Evolutionary conservation across 2,329 filamentous ascomycete species (phyloP).

Genomic region (Ceratocystis papillata): DNA sequence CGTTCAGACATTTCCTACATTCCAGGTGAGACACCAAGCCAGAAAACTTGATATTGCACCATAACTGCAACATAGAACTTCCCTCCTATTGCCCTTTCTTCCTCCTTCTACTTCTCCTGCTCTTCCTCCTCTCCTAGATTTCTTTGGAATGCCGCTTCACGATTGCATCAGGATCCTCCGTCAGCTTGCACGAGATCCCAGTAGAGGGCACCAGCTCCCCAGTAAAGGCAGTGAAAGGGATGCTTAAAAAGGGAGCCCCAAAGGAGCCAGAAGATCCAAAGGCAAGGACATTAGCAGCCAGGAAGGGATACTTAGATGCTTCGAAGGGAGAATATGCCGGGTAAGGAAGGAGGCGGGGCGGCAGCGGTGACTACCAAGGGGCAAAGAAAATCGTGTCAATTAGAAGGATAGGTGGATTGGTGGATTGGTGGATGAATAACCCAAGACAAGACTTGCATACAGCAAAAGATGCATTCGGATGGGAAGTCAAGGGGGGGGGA

Average conservation of each 20-base stretch:
- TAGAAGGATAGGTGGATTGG: neutral
- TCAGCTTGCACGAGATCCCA: neutral
- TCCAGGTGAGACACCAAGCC: constrained; percentile 5
- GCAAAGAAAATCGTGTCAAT: neutral
- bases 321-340: neutral
- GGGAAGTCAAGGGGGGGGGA: too few species aligned
- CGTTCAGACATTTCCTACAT: neutral
- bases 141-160: constrained; percentile 12
- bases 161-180: neutral
- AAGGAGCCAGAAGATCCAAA: neutral
- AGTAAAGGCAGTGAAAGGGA: neutral
- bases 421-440: neutral
- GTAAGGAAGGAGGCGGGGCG: neutral
- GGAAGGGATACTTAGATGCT: neutral
- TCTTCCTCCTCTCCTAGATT: too few species aligned
- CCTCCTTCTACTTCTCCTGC: too few species aligned
- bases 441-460: neutral
- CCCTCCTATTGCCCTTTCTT: too few species aligned
- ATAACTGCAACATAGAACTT: neutral
- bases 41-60: constrained; percentile 10
- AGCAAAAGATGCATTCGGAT: too few species aligned
- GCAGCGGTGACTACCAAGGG: neutral
- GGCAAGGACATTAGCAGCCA: neutral
- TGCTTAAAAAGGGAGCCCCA: neutral
- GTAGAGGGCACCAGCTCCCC: too few species aligned